These are phyloP conservation scores for Saturnispora bothae DNA, from an alignment of 805 yeast genomes.

Conservation along the genomic window DNA sequence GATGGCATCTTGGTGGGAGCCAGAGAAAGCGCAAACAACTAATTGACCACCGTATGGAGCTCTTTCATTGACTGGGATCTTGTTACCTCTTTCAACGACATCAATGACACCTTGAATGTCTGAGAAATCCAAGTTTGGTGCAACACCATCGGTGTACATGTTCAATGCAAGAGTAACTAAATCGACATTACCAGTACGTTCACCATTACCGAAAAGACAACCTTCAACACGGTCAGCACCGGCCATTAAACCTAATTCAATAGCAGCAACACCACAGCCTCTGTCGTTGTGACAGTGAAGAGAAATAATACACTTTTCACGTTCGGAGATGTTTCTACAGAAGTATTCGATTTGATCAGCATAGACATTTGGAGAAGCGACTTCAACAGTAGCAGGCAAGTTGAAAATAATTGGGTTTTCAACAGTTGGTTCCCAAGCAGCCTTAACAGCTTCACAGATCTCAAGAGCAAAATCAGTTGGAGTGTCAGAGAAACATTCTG, in stretches of 20 bases:
- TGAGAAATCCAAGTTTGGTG: slow-evolving; percentile 63
- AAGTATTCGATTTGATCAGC: slow-evolving; percentile 78
- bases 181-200: slow-evolving; percentile 78
- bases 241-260: slow-evolving; percentile 68
- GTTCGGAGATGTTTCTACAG: slow-evolving; percentile 53
- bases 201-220: slow-evolving; percentile 76
- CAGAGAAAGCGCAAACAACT: slow-evolving; percentile 71
- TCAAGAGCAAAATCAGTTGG: slow-evolving; percentile 65
- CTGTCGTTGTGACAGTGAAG: slow-evolving; percentile 73
- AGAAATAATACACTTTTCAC: slow-evolving; percentile 62
- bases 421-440: slow-evolving; percentile 69
- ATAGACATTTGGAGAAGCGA: slow-evolving; percentile 62
- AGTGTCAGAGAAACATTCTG: slow-evolving; percentile 70
- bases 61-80: slow-evolving; percentile 62
- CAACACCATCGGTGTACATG: slow-evolving; percentile 68
- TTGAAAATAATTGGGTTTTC: slow-evolving; percentile 69
- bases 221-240: slow-evolving; percentile 84
- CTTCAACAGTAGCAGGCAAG: slow-evolving; percentile 75
- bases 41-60: slow-evolving; percentile 76
- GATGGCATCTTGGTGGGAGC: slow-evolving; percentile 34
- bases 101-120: slow-evolving; percentile 58
- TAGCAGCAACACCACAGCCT: slow-evolving; percentile 78
- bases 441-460: slow-evolving; percentile 70
- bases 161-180: slow-evolving; percentile 65
- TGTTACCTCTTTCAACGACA: slow-evolving; percentile 66